These are phyloP conservation scores for Cutaneotrichosporon sp. DNA, from an alignment of 1,284 basidiomycete species.

Conservation along the genomic window DNA sequence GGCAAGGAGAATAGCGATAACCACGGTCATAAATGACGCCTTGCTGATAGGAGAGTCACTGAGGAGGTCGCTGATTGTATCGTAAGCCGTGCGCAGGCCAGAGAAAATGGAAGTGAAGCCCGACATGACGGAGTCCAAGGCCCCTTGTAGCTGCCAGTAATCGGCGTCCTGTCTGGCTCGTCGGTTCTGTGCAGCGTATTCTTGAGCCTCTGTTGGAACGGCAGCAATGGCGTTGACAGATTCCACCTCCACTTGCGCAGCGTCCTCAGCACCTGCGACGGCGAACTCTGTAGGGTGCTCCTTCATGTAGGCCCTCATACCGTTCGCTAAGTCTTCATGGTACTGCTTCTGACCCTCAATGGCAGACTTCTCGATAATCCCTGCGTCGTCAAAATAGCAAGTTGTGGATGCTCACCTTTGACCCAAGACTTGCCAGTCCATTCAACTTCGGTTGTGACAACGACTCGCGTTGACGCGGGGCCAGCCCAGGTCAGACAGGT, in stretches of 20 bases:
- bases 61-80: constrained; percentile 63
- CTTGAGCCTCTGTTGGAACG: constrained; percentile 36
- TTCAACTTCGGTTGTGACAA: constrained; percentile 88
- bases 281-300: constrained; percentile 85
- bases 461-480: constrained; percentile 65
- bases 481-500: constrained; percentile 95
- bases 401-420: constrained; percentile 60
- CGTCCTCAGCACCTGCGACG: constrained; percentile 61
- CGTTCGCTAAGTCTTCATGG: constrained; percentile 74
- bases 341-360: constrained; percentile 94
- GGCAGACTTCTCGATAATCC: constrained; percentile 85
- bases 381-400: constrained; percentile 47
- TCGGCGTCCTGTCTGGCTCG: constrained; percentile 36
- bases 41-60: constrained; percentile 51
- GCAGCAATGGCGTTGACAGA: constrained; percentile 6
- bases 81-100: constrained; percentile 58
- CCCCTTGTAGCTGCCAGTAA: constrained; percentile 69
- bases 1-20: constrained; percentile 66
- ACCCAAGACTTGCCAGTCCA: constrained; percentile 97
- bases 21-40: constrained; percentile 59
- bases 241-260: constrained; percentile 15
- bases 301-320: constrained; percentile 81
- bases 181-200: constrained; percentile 32
- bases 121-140: constrained; percentile 68
- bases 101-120: constrained; percentile 64